Conservation (phyloP, 768 basidiomycete species). For the Floccularia luteovirens region DNA sequence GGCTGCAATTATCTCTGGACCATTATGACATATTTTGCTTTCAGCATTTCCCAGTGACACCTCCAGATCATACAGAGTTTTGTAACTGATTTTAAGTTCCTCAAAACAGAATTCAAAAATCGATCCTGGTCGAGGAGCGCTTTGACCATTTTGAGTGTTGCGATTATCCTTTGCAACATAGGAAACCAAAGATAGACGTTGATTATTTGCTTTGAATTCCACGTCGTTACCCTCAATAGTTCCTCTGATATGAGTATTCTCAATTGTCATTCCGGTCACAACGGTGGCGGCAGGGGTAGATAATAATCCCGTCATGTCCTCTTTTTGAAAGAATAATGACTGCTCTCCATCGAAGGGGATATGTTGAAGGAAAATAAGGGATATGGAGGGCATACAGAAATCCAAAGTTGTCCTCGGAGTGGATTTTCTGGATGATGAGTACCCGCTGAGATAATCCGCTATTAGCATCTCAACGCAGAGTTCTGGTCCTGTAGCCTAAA, state of each 20-base stretch:
- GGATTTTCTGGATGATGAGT: constrained; percentile 14
- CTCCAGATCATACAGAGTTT: constrained; percentile 6
- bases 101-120: constrained; percentile 17
- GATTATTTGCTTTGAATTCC: constrained; percentile 13
- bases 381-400: constrained; percentile 27
- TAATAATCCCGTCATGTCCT: constrained; percentile 10
- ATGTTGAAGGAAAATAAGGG: constrained; percentile 40
- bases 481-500: constrained; percentile 25
- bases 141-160: constrained; percentile 15
- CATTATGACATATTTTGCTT: constrained; percentile 28
- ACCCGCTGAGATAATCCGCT: constrained; percentile 23
- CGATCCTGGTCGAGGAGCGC: constrained; percentile 14
- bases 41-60: constrained; percentile 11
- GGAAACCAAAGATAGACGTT: constrained; percentile 13
- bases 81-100: constrained; percentile 5
- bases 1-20: constrained; percentile 32
- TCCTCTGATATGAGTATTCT: constrained; percentile 14
- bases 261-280: constrained; percentile 14
- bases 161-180: constrained; percentile 24
- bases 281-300: constrained; percentile 23
- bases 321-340: constrained; percentile 15
- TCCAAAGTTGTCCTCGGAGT: constrained; percentile 28
- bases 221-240: constrained; percentile 10
- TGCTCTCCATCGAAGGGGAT: constrained; percentile 28
- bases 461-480: constrained; percentile 35